These are phyloP conservation scores for Pochonia chlamydosporia DNA, from an alignment of 2,329 filamentous ascomycete species.

Conservation along the genomic window DNA sequence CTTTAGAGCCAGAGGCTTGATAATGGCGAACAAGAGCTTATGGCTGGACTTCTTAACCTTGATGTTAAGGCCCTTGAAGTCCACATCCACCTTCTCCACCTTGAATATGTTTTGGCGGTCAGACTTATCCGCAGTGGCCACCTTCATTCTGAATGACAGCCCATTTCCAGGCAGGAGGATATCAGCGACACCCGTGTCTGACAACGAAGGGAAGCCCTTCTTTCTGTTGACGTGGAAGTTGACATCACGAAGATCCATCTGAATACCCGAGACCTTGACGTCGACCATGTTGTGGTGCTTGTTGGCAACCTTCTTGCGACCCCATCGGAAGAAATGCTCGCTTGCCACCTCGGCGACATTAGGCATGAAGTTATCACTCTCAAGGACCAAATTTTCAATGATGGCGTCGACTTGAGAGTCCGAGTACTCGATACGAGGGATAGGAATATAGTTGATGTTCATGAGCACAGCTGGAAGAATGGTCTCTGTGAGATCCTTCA, in stretches of 20 bases:
- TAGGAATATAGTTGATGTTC: constrained; percentile 80
- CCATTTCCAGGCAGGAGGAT: constrained; percentile 82
- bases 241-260: constrained; percentile 87
- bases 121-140: constrained; percentile 71
- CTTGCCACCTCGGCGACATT: constrained; percentile 83
- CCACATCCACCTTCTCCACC: constrained; percentile 80
- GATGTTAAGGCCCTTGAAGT: constrained; percentile 75
- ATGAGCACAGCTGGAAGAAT: constrained; percentile 81
- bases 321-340: constrained; percentile 94
- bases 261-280: constrained; percentile 80
- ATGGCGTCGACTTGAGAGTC: constrained; percentile 81
- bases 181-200: constrained; percentile 82
- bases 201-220: constrained; percentile 83
- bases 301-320: constrained; percentile 78
- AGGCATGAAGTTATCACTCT: constrained; percentile 94
- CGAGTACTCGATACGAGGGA: constrained; percentile 89
- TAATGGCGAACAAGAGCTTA: constrained; percentile 79
- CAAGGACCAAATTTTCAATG: constrained; percentile 89
- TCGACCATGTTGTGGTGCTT: constrained; percentile 78
- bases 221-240: constrained; percentile 95
- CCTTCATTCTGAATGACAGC: constrained; percentile 85
- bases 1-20: constrained; percentile 83
- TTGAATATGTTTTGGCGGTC: constrained; percentile 88
- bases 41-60: constrained; percentile 93
- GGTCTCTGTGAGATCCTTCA: constrained; percentile 83